Evolutionary conservation across 306 rosid species (phyloP), one percentile per base, ranked within the genome.

Genomic region (Spatholobus suberectus): DNA sequence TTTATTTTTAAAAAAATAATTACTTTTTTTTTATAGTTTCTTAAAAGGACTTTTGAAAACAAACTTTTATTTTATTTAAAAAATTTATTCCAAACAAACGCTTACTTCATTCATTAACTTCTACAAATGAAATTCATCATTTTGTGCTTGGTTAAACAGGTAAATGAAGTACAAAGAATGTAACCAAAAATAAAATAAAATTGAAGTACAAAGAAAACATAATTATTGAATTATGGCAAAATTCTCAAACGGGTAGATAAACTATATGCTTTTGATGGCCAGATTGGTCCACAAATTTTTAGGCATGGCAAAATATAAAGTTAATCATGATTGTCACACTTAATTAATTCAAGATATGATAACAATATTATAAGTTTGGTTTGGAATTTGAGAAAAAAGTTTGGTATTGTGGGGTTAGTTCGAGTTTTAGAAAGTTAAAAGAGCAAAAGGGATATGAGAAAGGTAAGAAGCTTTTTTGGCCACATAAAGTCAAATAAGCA

Each of bases 331-430:
- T 86, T 86, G 84, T 67, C 59, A 83, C 79, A 74, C 77, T 72
- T 80, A 85, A 78, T 86, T 85, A 85, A 77, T 85, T 75, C 57
- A 85, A 67, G 87, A 82, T 87, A 86, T 86, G 89, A 90, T 90
- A 84, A 74, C 88, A 84, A 73, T 81, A 90, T 88, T 77, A 89
- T 90, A 85, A 85, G 93, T 74, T 83, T 51, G 87, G 91, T 89
- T 91, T 86, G 94, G 92, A 91, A 91, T 81, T 91, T 85, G 90
- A 89, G 91, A 87, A 90, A 77, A 85, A 90, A 86, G 90, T 86
- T 85, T 40, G 89, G 86, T 82, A 73, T 78, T 77, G 89, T 90
- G 90, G 97, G 88, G 94, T 84, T 89, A 85, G 90, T 70, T 85
- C 46, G 86, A 80, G 92, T 77, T 82, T 79, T 76, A 74, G 65